Base-by-base conservation (phyloP, 2,329 filamentous ascomycete species). In the Aureobasidium pullulans region DNA sequence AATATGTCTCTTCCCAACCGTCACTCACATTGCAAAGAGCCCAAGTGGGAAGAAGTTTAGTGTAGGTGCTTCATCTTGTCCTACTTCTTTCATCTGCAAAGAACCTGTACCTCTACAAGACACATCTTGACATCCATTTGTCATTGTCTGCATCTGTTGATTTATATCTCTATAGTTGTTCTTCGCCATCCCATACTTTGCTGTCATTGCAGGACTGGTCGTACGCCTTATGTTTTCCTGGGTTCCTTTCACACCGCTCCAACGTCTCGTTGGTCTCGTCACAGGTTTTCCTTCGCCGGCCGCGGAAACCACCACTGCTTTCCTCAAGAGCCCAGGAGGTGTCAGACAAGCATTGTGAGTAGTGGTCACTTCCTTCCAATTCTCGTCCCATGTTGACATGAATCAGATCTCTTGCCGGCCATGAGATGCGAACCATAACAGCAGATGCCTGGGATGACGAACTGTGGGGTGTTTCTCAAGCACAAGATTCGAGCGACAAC, bases 391-490 rank as follows among this genome's bases (percentile, higher is more conserved):
- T 42, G 36, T 28, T 60, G 48, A 64, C 6, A 36, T 28, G 4
- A 31, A 5, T 16, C 37, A 81, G 66, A 19, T 39, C 32, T 6
- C 81, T 86, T 76, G 82, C 80, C 1, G 73, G 75, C 15, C 77
- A 83, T 64, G 84, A 86, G 68, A 81, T 86, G 77, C 67, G 67
- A 4, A 74, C 76, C 19, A 84, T 86, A 60, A 79, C 76, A 4
- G 67, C 74, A 1, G 82, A 85, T 64, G 76, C 76, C 65, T 85
- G 83, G 81, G 76, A 76, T 19, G 77, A 79, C 59, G 80, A 84
- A 60, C 72, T 86, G 42, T 86, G 84, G 84, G 83, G 82, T 1
- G 74, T 76, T 19, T 70, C 36, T 3, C 48, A 52, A 23, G 42
- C 59, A 40, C 39, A 43, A 10, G 13, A 7, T 9, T 29, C 47